Evolutionary conservation across 192 early-diverging fungal species (phyloP), one percentile per base, ranked within the genome.

Genomic region (Podila epigama): DNA sequence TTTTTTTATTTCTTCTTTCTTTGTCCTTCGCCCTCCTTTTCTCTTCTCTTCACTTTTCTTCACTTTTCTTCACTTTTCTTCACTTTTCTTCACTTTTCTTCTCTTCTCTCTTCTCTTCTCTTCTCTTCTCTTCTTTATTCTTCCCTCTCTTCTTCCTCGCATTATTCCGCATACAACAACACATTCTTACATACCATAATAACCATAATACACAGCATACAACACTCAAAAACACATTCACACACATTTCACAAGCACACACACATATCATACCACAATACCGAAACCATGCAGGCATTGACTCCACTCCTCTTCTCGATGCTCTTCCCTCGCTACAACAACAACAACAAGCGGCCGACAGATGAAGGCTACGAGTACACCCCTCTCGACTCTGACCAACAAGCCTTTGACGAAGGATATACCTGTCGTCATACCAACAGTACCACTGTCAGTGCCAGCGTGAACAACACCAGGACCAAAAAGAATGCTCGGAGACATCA

Each of bases 231-330:
- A 6, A 18, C 44, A 39, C 37, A 48, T 22, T 20, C 25, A 22
- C 25, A 22, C 44, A 18, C 20, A 25, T 6, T 20, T 13, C 40
- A 9, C 41, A n/a, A 48, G n/a, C 25, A 20, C 44, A 1, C 20
- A 5, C 41, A n/a, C 16, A n/a, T n/a, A n/a, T n/a, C n/a, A n/a
- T n/a, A n/a, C 6, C n/a, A 12, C 52, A 54, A 54, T 31, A 29
- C n/a, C n/a, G n/a, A 31, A 54, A 65, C 20, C 56, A 77, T 77
- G 73, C 73, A 77, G 52, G 73, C 73, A 3, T 66, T 77, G 50
- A 77, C 73, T 20, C 73, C 73, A 0, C 73, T 77, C 37, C 73
- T 77, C 61, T 77, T 77, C 28, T 63, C 73, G 13, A 77, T 77
- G 73, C 73, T 77, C 36, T 77, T 77, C 61, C 66, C 66, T 22